phyloP scores from a whole-genome alignment of 1,139 yeast genomes.

The Candida gigantensis region DNA sequence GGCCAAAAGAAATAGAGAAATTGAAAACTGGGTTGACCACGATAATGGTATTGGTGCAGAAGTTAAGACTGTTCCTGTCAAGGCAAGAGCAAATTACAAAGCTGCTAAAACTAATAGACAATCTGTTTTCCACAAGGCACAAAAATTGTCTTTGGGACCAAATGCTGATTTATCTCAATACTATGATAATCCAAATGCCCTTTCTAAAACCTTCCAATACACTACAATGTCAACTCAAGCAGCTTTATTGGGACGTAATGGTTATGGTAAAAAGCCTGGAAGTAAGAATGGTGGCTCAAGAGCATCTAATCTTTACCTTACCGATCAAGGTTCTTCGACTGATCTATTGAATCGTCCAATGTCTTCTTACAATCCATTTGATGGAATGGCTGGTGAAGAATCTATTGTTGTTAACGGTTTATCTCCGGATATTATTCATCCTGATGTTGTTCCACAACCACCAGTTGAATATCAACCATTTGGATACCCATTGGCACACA shows the following conservation, averaged over 20 bases:
- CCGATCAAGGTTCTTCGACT: constrained; percentile 37
- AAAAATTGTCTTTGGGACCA: constrained; percentile 43
- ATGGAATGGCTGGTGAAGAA: constrained; percentile 33
- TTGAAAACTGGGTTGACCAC: constrained; percentile 78
- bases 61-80: constrained; percentile 52
- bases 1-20: constrained; percentile 55
- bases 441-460: constrained; percentile 80
- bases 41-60: constrained; percentile 54
- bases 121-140: constrained; percentile 42
- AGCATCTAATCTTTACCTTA: constrained; percentile 26
- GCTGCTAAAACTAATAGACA: constrained; percentile 44
- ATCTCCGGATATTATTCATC: constrained; percentile 71
- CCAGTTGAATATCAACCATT: constrained; percentile 86
- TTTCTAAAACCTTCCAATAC: constrained; percentile 47
- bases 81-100: constrained; percentile 52
- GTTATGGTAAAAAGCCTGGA: constrained; percentile 22
- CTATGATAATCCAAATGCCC: constrained; percentile 35
- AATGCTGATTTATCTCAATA: constrained; percentile 41
- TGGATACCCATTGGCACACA: constrained; percentile 84
- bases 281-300: constrained; percentile 11
- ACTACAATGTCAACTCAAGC: constrained; percentile 62
- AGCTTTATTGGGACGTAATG: constrained; percentile 34
- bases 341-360: constrained; percentile 38
- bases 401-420: constrained; percentile 47
- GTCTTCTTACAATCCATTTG: constrained; percentile 44